phyloP scores from a whole-genome alignment of 2,329 filamentous ascomycete genomes.

The Biscogniauxia mediterranea region DNA sequence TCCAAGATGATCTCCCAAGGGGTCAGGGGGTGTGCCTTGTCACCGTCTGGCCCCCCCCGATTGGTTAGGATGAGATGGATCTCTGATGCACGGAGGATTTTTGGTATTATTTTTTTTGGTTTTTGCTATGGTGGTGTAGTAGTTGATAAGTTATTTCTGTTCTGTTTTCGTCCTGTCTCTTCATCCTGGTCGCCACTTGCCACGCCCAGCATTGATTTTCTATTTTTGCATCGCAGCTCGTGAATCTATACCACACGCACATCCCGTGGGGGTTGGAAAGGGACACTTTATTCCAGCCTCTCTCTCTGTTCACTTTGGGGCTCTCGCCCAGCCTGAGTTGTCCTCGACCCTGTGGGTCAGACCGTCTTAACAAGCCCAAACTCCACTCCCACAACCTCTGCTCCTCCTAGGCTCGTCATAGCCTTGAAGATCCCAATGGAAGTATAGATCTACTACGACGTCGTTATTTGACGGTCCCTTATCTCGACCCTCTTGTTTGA shows the following conservation, averaged over 20 bases:
- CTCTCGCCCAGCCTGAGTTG: neutral
- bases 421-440: constrained; percentile 27
- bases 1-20: constrained; percentile 19
- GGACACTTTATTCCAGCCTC: neutral
- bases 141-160: neutral
- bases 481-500: constrained; percentile 19
- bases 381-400: neutral
- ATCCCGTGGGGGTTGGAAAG: no score
- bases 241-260: neutral
- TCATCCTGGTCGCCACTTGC: neutral
- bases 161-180: neutral
- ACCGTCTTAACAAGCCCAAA: neutral
- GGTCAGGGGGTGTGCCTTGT: constrained; percentile 11
- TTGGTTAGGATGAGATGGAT: constrained; percentile 7
- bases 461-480: constrained; percentile 14
- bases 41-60: constrained; percentile 8
- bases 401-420: constrained; percentile 1
- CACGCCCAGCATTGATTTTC: neutral
- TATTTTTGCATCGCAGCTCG: neutral
- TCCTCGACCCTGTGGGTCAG: constrained; percentile 2
- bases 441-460: constrained; percentile 14
- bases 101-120: neutral
- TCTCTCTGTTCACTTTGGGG: neutral
- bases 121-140: constrained; percentile 5
- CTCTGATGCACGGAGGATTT: constrained; percentile 9